phyloP scores from a whole-genome alignment of 2,329 filamentous ascomycete genomes.

The Aspergillus sp. region DNA sequence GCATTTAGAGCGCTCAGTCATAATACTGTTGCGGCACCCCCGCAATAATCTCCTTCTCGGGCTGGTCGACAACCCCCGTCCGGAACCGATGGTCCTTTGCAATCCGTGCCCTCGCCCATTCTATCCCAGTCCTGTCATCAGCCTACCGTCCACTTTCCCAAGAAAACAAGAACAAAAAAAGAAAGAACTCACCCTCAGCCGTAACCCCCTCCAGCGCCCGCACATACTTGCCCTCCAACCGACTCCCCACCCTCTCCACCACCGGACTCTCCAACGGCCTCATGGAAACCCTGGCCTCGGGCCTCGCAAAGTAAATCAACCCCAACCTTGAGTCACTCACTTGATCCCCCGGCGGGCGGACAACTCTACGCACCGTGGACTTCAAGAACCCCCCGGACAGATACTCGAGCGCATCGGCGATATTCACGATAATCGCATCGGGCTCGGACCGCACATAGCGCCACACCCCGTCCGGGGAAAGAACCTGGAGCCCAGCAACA shows the following conservation, averaged over 20 bases:
- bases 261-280: conserved; percentile 1
- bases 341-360: neutral
- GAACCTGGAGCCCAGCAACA: neutral
- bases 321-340: neutral
- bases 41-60: neutral
- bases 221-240: neutral
- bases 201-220: neutral
- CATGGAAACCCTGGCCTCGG: neutral
- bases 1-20: no score
- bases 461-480: neutral
- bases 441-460: neutral
- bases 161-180: neutral
- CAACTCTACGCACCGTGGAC: neutral
- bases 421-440: neutral
- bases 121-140: neutral
- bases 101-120: conserved; percentile 5
- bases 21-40: neutral
- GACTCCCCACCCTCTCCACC: neutral
- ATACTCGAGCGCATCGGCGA: neutral
- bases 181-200: neutral
- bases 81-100: conserved; percentile 6
- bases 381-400: neutral
- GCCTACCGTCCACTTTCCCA: neutral
- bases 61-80: neutral
- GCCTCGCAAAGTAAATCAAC: neutral